Base-by-base conservation (phyloP, 2,329 filamentous ascomycete species). In the Aspergillus tubingensis region DNA sequence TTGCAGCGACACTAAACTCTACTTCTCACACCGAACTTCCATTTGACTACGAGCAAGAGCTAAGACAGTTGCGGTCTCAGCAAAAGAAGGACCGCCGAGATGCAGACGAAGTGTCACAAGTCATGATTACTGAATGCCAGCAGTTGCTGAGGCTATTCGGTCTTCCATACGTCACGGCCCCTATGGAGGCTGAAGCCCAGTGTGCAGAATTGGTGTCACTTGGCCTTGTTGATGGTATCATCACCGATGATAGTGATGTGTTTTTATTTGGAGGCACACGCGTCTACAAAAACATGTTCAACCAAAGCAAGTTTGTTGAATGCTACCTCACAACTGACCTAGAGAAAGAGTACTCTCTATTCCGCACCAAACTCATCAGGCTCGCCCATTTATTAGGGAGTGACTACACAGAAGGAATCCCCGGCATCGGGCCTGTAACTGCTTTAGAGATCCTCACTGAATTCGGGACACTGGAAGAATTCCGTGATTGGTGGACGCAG, bases 251-350 rank as follows among this genome's bases (percentile, higher is more conserved):
- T 74, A 96, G 91, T 2, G 95, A 99, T 80, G 96, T 89, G 0
- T 99, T 99, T 71, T 85, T 99, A 0, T 99, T 99, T 75, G 96
- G 95, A 17, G 96, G 95, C 39, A 99, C 92, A 0, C 85, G 94
- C 17, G 90, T 99, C 21, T 99, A 99, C 83, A 99, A 99, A 77
- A 99, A 99, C 80, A 96, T 99, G 92, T 99, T 99, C 82, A 99
- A 97, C 77, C 89, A 92, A 69, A 95, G 95, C 76, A 99, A 99
- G 74, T 96, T 92, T 69, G 95, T 99, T 44, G 95, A 99, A 78
- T 98, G 95, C 77, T 99, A 98, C 73, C 84, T 99, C 8, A 80
- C 88, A 2, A 82, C 81, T 0, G 95, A 99, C 70, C 82, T 99
- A 0, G 91, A 96, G 70, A 90, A 90, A 68, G 96, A 99, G 69